Evolutionary conservation across 805 yeast genomes (phyloP), one percentile per base, ranked within the genome.

Genomic region (Saccharomycopsis selenospora): DNA sequence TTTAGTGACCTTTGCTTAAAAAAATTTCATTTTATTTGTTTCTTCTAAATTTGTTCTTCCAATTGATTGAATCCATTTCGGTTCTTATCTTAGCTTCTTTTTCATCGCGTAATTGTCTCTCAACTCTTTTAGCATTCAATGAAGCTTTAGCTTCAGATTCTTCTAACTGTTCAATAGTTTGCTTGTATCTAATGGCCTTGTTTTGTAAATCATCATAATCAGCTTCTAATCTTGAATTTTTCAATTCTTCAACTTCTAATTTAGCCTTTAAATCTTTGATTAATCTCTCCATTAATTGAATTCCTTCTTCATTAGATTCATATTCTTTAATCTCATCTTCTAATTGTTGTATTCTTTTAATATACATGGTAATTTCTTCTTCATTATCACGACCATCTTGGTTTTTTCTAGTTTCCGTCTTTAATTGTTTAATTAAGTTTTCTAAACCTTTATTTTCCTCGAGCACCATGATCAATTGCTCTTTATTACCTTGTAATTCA

Each of bases 361-460:
- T 70, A 87, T 90, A 84, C 51, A 69, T 49, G 10, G 43, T n/a
- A 6, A 14, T 17, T 14, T 33, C 38, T 17, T 10, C 17, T 25
- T 52, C 50, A 13, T 43, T n/a, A 7, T 48, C 51, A 17, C 44
- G 26, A 17, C 36, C 61, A 18, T 68, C 75, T 54, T 76, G 72
- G 56, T 80, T 82, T 36, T 73, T 73, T 24, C 72, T 68, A 1
- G 64, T 66, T 55, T 80, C 80, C 13, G 51, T 48, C 46, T 66
- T 70, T 53, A 84, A 63, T 43, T 79, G 77, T 29, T 64, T 64
- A 56, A 82, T 79, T 51, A 71, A 72, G 52, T 71, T 80, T 24
- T 74, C 76, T 40, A 84, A 59, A 1, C 83, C 74, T 57, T 79
- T 80, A 57, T 81, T 83, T 59, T 85, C 93, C 61, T 85, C 87